These are phyloP conservation scores for Chlorella sorokiniana DNA, from an alignment of 139 green algal genomes.

Conservation along the genomic window DNA sequence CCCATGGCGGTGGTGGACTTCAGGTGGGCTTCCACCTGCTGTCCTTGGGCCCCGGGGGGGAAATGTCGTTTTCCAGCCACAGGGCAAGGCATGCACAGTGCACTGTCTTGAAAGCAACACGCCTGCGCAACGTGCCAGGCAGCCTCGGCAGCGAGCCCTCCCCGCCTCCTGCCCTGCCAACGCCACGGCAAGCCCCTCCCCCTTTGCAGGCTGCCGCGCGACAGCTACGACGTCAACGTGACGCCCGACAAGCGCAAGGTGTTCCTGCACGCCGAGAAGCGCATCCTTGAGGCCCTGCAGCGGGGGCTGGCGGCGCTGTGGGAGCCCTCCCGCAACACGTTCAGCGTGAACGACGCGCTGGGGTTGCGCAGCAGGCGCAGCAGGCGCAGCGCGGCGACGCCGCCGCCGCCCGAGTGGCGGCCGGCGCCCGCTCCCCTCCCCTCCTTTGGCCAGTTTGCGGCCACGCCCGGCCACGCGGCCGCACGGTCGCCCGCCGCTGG, in stretches of 20 bases:
- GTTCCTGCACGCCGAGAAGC: constrained; percentile 45
- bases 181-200: background rate
- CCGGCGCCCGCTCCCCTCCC: background rate
- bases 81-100: no score
- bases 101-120: no score
- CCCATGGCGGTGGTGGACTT: constrained; percentile 83
- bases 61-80: background rate
- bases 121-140: background rate
- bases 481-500: background rate
- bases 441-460: constrained; percentile 10
- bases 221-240: constrained; percentile 91
- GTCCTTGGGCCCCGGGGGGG: no score
- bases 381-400: background rate
- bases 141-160: background rate
- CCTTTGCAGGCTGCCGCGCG: constrained; percentile 39
- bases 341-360: constrained; percentile 49
- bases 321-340: constrained; percentile 69
- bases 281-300: constrained; percentile 61
- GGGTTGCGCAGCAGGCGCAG: constrained; percentile 12
- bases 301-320: constrained; percentile 49
- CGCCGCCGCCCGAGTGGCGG: background rate
- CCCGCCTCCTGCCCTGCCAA: background rate
- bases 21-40: no score
- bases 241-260: constrained; percentile 95
- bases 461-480: background rate